Evolutionary conservation across 2,329 filamentous ascomycete genomes (phyloP).

Genomic region (Corinectria fuckeliana): DNA sequence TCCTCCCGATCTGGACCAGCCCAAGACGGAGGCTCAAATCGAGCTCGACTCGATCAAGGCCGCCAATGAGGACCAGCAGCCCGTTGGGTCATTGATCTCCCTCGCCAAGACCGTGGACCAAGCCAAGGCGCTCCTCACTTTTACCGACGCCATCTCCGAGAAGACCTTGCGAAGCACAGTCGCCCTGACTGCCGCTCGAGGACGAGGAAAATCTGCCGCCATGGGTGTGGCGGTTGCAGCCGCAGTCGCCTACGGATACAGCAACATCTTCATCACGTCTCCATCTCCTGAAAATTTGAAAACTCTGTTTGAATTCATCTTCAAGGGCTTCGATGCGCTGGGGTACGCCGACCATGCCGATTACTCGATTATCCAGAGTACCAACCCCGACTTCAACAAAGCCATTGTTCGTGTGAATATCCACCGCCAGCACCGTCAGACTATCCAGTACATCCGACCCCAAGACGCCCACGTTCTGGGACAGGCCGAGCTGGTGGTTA

Average conservation of each 20-base stretch:
- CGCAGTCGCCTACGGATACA: constrained; percentile 94
- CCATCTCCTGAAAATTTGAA: constrained; percentile 98
- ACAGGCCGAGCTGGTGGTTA: constrained; percentile 93
- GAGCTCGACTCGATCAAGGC: constrained; percentile 91
- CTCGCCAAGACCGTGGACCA: constrained; percentile 93
- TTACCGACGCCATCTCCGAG: constrained; percentile 94
- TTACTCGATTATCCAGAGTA: constrained; percentile 97
- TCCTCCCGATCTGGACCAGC: constrained; percentile 74
- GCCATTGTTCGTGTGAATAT: constrained; percentile 97
- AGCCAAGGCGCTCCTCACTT: constrained; percentile 94
- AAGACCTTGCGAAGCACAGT: constrained; percentile 96
- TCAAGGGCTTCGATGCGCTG: constrained; percentile 96
- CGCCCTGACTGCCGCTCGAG: constrained; percentile 89
- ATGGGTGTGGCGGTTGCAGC: constrained; percentile 93
- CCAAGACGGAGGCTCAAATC: constrained; percentile 72
- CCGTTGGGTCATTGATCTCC: constrained; percentile 82
- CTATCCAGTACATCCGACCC: constrained; percentile 97
- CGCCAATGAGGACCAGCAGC: constrained; percentile 81
- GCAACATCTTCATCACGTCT: constrained; percentile 99
- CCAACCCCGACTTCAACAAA: constrained; percentile 98
- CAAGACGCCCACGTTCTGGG: constrained; percentile 95
- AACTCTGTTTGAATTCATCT: constrained; percentile 96
- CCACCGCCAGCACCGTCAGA: constrained; percentile 92
- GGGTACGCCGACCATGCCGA: constrained; percentile 95
- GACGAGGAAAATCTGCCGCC: constrained; percentile 95